phyloP scores from a whole-genome alignment of 768 basidiomycete species.

The Lentinula sp. region DNA sequence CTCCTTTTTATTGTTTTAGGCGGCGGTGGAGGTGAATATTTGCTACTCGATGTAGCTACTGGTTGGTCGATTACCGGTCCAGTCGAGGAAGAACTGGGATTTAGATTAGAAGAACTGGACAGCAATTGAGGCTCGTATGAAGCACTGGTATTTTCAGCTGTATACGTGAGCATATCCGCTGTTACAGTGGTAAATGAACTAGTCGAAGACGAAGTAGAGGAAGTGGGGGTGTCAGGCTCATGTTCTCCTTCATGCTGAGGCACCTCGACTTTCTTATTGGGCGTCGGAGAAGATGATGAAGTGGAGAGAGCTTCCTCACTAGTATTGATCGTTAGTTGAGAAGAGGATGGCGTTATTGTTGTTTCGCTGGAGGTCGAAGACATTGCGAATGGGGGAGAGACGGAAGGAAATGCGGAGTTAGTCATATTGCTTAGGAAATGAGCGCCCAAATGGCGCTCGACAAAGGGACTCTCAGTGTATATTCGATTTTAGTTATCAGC shows the following conservation, averaged over 20 bases:
- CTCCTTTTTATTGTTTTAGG: background rate
- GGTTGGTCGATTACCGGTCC: background rate
- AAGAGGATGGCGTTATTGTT: background rate
- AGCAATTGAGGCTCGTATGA: background rate
- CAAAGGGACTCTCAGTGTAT: background rate
- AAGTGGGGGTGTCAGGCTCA: constrained; percentile 5
- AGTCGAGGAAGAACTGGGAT: constrained; percentile 9
- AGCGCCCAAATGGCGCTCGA: background rate
- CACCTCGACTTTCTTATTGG: background rate
- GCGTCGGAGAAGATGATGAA: background rate
- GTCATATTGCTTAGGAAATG: background rate
- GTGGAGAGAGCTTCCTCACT: background rate
- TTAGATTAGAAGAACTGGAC: background rate
- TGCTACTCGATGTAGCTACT: background rate
- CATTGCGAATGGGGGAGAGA: background rate
- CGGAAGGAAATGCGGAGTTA: background rate
- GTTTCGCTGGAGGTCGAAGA: background rate
- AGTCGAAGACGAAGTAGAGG: constrained; percentile 8
- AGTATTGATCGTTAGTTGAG: background rate
- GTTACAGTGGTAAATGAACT: constrained; percentile 10
- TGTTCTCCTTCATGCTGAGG: background rate
- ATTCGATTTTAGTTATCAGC: background rate
- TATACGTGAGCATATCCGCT: background rate
- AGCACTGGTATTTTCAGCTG: background rate
- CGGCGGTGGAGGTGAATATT: background rate